Percentiles rank a stretch among this genome's conserved stretches.
phyloP scores from a whole-genome alignment of 2,329 filamentous ascomycete species.

The Epichloe coenophiala region DNA sequence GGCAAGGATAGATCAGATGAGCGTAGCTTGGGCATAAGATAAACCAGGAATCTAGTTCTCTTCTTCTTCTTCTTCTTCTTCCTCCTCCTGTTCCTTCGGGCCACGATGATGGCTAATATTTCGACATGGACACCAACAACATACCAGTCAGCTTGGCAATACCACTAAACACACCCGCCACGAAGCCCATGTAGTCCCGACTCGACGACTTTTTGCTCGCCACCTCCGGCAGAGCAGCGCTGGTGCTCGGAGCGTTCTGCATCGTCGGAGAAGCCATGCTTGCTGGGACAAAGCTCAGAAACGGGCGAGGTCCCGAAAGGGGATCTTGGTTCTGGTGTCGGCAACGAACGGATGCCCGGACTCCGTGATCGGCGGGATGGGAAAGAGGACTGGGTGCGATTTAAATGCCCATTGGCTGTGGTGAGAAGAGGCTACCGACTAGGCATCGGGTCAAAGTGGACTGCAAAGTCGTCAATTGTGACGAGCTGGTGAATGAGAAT shows the following conservation, averaged over 20 bases:
- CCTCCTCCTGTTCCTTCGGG: not conserved
- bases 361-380: no score
- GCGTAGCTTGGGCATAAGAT: no score
- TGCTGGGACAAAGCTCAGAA: no score
- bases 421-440: no score
- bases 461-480: not conserved
- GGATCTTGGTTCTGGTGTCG: no score
- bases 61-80: not conserved
- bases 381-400: no score
- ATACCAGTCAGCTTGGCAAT: conserved; percentile 77
- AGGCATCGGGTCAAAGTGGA: conserved; percentile 1
- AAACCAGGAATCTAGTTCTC: no score
- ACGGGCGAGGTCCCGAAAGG: no score
- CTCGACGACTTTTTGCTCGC: conserved; percentile 1
- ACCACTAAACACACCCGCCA: conserved; percentile 90
- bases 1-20: no score
- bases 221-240: not conserved
- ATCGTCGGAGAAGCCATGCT: not conserved
- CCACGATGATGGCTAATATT: no score
- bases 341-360: no score
- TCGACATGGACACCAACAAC: conserved; percentile 9
- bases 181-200: conserved; percentile 80
- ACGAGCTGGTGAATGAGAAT: not conserved
- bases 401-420: no score
- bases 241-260: not conserved